These are phyloP conservation scores for Vachellia collinsii DNA, from an alignment of 306 rosid species.

Conservation along the genomic window DNA sequence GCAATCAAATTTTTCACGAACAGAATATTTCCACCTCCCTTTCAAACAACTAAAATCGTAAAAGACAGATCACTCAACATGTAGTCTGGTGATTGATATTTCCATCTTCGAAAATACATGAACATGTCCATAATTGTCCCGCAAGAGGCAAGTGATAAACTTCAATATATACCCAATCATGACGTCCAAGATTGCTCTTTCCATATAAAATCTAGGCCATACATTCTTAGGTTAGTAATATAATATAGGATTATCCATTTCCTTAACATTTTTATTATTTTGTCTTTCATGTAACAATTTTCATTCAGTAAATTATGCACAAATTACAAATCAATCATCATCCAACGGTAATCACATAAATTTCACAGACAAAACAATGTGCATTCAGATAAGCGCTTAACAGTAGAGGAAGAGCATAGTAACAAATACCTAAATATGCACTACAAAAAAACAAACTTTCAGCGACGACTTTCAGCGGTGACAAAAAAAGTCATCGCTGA, in stretches of 20 bases:
- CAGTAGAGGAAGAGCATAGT: too few relatives aligned
- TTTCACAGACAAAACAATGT: background rate
- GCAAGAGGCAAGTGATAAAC: constrained; percentile 24
- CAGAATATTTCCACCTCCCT: too few relatives aligned
- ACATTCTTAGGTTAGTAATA: constrained; percentile 21
- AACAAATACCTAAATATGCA: too few relatives aligned
- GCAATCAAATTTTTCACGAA: too few relatives aligned
- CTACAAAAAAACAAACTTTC: too few relatives aligned
- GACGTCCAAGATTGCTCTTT: constrained; percentile 27
- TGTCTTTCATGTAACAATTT: background rate
- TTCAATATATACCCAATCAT: background rate
- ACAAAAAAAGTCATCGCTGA: too few relatives aligned
- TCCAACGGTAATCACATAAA: background rate
- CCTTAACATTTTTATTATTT: background rate
- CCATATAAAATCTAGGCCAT: constrained; percentile 18
- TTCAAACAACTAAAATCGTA: too few relatives aligned
- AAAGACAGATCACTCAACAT: too few relatives aligned
- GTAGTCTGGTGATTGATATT: constrained; percentile 10
- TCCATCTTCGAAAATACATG: constrained; percentile 30
- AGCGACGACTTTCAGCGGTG: too few relatives aligned
- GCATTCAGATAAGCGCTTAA: too few relatives aligned
- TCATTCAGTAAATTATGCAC: background rate
- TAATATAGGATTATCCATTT: constrained; percentile 9
- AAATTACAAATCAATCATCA: background rate
- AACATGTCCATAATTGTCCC: constrained; percentile 9